Evolutionary conservation across 305 asterid genomes (phyloP).

Genomic region (Fraxinus platypoda): DNA sequence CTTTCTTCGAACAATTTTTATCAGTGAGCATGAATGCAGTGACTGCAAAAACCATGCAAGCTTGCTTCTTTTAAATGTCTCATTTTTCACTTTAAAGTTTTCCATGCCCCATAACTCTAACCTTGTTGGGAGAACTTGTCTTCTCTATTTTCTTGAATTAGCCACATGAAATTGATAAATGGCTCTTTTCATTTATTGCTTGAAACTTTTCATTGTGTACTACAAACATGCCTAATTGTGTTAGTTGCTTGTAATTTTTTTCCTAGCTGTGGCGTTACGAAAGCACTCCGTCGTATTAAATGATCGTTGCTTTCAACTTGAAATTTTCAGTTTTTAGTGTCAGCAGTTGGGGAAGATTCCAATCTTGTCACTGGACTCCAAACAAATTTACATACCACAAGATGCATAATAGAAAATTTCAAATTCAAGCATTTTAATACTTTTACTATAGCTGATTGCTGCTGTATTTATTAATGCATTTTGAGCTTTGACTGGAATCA

Average conservation of each 20-base stretch:
- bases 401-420: background rate
- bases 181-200: conserved; percentile 5
- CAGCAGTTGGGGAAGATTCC: conserved; percentile 8
- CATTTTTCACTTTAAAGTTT: background rate
- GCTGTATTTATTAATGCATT: background rate
- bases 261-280: background rate
- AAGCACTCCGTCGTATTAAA: background rate
- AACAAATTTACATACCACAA: background rate
- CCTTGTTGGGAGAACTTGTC: background rate
- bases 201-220: background rate
- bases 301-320: background rate
- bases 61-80: conserved; percentile 3
- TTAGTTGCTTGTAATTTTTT: background rate
- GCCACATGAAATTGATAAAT: background rate
- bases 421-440: background rate
- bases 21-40: background rate
- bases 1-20: conserved; percentile 14
- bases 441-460: background rate
- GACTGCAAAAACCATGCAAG: conserved; percentile 3
- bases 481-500: background rate
- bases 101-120: background rate
- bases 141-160: background rate
- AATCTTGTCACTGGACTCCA: background rate
- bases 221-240: conserved; percentile 2
- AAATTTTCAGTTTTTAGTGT: background rate